Percentiles rank a stretch among this genome's conserved stretches.
phyloP scores from a whole-genome alignment of 257 asterid genomes.

The Solanum peruvianum region DNA sequence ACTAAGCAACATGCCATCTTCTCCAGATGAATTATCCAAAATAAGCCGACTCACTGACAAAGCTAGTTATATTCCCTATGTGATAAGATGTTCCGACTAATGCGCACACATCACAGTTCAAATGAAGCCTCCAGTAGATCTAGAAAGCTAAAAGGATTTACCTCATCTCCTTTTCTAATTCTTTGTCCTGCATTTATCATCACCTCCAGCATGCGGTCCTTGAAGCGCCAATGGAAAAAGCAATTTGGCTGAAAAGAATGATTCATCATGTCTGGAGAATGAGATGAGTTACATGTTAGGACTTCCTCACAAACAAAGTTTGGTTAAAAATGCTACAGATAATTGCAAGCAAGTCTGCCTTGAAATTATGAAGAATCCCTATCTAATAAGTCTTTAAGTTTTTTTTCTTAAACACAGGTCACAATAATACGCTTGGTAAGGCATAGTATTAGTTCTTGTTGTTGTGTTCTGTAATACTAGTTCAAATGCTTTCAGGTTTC shows the following conservation, averaged over 20 bases:
- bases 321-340: not conserved
- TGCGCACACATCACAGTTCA: not conserved
- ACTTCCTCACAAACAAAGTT: not conserved
- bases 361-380: not conserved
- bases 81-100: not conserved
- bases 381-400: not conserved
- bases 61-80: not conserved
- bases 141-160: slow-evolving; percentile 13
- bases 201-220: slow-evolving; percentile 98
- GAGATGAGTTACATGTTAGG: not conserved
- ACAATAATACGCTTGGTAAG: not conserved
- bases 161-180: slow-evolving; percentile 89
- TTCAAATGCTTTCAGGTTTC: not conserved
- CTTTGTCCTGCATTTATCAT: slow-evolving; percentile 91
- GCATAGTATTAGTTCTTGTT: not conserved
- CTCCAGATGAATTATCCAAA: not conserved
- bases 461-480: not conserved
- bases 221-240: slow-evolving; percentile 98
- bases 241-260: slow-evolving; percentile 94
- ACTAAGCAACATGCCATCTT: not conserved
- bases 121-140: not conserved
- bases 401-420: not conserved
- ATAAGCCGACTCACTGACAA: not conserved
- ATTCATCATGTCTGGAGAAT: slow-evolving; percentile 69
- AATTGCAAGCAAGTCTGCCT: not conserved